Evolutionary conservation across 2,329 filamentous ascomycete genomes (phyloP), one percentile per base, ranked within the genome.

Genomic region (Aspergillus fructus): DNA sequence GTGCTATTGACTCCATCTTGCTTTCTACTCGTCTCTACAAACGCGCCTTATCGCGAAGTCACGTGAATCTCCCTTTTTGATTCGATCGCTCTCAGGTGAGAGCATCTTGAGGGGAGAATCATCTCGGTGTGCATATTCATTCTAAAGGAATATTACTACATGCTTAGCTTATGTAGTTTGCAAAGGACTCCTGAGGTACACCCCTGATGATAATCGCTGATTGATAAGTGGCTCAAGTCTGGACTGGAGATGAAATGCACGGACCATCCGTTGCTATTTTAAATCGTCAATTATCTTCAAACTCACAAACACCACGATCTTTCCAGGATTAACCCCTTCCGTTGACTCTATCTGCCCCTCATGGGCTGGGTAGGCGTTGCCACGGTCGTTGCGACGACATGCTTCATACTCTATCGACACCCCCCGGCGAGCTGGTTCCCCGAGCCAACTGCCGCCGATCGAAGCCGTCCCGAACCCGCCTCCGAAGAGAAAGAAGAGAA

Each of bases 291-390:
- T 48, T 21, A 54, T 54, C 43, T 45, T 33, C 45, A 12, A 11
- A 4, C 19, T 7, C 15, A 30, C 27, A 9, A 49, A 23, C n/a
- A 43, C 23, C 21, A 27, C 41, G 23, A 12, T 17, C 23, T 9
- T 40, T 34, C 39, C 24, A 17, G 34, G 27, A 24, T 50, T 15
- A 33, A n/a, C 13, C 21, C n/a, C 21, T 30, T 34, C 5, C n/a
- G 5, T 21, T 41, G 39, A 30, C 19, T 19, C 17, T 50, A 39
- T 55, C 48, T 61, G 59, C 59, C 64, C 64, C 60, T 53, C 8
- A 80, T 80, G 78, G 77, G 74, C 59, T 76, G 74, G 68, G 64
- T 76, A 59, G 73, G 72, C 37, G 66, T 76, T 30, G 73, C 68
- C 33, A 66, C 71, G 27, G 59, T 81, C 23, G 56, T 78, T 51